phyloP scores from a whole-genome alignment of 768 basidiomycete species.

The Scleroderma citrinum region DNA sequence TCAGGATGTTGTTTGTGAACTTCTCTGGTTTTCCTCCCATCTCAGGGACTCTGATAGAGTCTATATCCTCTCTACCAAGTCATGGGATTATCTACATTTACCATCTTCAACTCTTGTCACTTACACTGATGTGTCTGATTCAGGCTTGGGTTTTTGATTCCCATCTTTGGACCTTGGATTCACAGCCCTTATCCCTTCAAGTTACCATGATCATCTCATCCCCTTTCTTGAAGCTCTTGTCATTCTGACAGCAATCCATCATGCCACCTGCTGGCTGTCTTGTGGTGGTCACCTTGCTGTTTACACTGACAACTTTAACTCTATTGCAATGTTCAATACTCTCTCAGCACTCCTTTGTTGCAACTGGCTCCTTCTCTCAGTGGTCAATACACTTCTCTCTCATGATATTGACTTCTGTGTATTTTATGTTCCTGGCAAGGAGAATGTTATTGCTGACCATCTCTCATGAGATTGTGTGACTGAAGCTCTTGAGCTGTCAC shows the following conservation, averaged over 20 bases:
- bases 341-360: constrained; percentile 7
- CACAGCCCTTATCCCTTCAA: constrained; percentile 4
- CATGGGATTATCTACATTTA: constrained; percentile 7
- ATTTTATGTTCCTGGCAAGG: constrained; percentile 17
- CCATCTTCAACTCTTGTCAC: neutral
- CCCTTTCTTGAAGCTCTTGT: constrained; percentile 24
- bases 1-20: neutral
- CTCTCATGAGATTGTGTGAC: constrained; percentile 16
- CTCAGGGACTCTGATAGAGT: constrained; percentile 17
- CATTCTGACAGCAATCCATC: constrained; percentile 17
- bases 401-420: constrained; percentile 16
- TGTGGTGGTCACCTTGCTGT: constrained; percentile 6
- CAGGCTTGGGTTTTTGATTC: constrained; percentile 22
- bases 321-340: constrained; percentile 29
- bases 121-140: constrained; percentile 20
- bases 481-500: constrained; percentile 5
- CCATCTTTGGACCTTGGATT: constrained; percentile 15
- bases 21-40: constrained; percentile 26
- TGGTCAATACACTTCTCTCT: constrained; percentile 7
- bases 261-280: neutral
- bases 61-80: constrained; percentile 11
- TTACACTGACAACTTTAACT: constrained; percentile 29
- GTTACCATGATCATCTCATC: constrained; percentile 5
- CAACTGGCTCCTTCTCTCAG: constrained; percentile 12
- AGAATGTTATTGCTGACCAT: constrained; percentile 22